Evolutionary conservation across 345 rosid species (phyloP).

Genomic region (Garcia nutans): DNA sequence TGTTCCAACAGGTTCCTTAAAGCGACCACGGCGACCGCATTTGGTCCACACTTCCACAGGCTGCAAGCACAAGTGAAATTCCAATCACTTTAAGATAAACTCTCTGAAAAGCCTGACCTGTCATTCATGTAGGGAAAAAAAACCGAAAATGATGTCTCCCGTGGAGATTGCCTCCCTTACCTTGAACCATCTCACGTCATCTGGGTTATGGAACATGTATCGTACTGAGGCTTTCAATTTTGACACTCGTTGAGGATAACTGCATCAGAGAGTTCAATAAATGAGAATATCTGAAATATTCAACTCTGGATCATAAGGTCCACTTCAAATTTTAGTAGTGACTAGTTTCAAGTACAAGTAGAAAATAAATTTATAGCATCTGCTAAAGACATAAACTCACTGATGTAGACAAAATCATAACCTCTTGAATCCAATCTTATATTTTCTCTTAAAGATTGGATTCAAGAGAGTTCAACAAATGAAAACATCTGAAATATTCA

Average conservation of each 20-base stretch:
- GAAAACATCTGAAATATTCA: too few relatives aligned
- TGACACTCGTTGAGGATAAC: conserved; percentile 92
- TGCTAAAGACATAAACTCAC: too few relatives aligned
- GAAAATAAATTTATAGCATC: too few relatives aligned
- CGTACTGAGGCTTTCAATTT: conserved; percentile 77
- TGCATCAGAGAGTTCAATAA: conserved; percentile 33
- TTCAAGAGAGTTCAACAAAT: too few relatives aligned
- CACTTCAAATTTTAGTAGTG: background rate
- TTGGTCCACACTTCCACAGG: conserved; percentile 93
- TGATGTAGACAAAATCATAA: background rate
- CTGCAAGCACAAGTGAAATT: conserved; percentile 41
- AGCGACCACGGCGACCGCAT: conserved; percentile 78
- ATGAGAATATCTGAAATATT: background rate
- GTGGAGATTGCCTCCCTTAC: conserved; percentile 31
- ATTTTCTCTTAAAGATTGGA: too few relatives aligned
- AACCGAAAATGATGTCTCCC: background rate
- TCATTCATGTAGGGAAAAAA: background rate
- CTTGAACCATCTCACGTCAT: conserved; percentile 97
- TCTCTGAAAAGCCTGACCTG: background rate
- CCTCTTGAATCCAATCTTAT: too few relatives aligned
- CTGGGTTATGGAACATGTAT: conserved; percentile 89
- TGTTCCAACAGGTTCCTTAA: conserved; percentile 93
- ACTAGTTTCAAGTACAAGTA: background rate
- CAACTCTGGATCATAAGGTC: background rate
- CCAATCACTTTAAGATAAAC: background rate